Conservation (phyloP, 1,284 basidiomycete genomes). For the Puccinia triticina region DNA sequence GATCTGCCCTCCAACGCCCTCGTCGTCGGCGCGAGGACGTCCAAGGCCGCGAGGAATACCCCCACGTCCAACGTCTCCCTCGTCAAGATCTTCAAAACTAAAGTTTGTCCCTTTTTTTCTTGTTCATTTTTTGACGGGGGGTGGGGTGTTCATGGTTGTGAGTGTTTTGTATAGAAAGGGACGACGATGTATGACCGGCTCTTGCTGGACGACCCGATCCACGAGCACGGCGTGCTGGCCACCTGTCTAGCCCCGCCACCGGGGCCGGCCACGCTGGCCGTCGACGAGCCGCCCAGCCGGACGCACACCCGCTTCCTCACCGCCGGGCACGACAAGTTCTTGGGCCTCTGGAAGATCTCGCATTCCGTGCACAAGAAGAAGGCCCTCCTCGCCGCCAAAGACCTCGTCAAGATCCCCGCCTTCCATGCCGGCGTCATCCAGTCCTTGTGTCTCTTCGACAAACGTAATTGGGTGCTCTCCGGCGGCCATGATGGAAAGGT, state of each 20-base stretch:
- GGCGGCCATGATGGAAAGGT: slow-evolving; percentile 41
- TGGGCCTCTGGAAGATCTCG: slow-evolving; percentile 25
- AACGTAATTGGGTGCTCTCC: background rate
- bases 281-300: too few species aligned
- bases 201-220: slow-evolving; percentile 16
- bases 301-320: slow-evolving; percentile 24
- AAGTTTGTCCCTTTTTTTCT: slow-evolving; percentile 25
- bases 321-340: slow-evolving; percentile 31
- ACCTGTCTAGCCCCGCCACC: slow-evolving; percentile 22
- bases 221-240: slow-evolving; percentile 45
- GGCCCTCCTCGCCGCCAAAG: background rate
- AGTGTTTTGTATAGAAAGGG: background rate
- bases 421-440: background rate
- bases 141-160: background rate
- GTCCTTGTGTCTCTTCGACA: background rate
- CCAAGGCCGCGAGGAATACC: background rate
- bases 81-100: slow-evolving; percentile 18
- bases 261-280: too few species aligned
- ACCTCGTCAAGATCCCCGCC: slow-evolving; percentile 2
- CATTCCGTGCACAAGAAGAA: slow-evolving; percentile 9
- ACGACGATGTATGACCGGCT: slow-evolving; percentile 6
- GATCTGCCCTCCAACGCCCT: slow-evolving; percentile 16
- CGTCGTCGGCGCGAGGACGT: slow-evolving; percentile 31
- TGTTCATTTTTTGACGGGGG: background rate
- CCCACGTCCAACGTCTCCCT: slow-evolving; percentile 30